Evolutionary conservation across 2,329 filamentous ascomycete genomes (phyloP).

Genomic region (Nothophoma quercina): DNA sequence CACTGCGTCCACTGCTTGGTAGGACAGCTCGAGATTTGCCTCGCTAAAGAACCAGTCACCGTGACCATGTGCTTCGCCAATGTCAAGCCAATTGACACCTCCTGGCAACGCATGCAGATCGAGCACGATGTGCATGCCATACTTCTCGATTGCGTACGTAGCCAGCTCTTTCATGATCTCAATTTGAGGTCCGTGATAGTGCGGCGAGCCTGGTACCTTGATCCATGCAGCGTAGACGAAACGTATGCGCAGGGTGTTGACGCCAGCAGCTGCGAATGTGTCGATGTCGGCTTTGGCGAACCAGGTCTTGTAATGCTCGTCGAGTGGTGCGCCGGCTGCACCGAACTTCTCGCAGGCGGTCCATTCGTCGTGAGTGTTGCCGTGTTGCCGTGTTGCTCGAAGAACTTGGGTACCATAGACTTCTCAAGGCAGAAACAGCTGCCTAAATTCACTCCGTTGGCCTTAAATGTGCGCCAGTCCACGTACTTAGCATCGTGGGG

Average conservation of each 20-base stretch:
- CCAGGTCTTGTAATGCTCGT: constrained; percentile 40
- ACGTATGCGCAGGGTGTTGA: constrained; percentile 8
- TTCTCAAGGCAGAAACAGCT: constrained; percentile 34
- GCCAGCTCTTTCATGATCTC: constrained; percentile 11
- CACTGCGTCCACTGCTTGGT: constrained; percentile 39
- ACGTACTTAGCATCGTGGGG: constrained; percentile 4
- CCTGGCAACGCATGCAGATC: constrained; percentile 41
- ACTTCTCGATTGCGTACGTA: constrained; percentile 44
- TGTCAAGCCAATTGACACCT: constrained; percentile 38
- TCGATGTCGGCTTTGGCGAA: constrained; percentile 17
- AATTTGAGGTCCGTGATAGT: constrained; percentile 5
- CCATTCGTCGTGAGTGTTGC: constrained; percentile 43
- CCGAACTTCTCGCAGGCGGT: constrained; percentile 38
- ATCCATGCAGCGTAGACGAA: constrained; percentile 13
- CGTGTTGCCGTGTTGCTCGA: constrained; percentile 15
- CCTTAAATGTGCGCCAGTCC: constrained; percentile 17
- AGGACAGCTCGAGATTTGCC: constrained; percentile 42
- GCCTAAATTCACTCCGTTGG: constrained; percentile 33
- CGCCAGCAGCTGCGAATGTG: background rate
- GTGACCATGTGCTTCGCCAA: constrained; percentile 28
- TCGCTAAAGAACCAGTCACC: constrained; percentile 44
- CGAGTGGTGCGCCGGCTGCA: constrained; percentile 33
- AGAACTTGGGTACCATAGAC: constrained; percentile 10
- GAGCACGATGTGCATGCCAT: constrained; percentile 46
- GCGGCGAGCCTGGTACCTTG: constrained; percentile 9